Percentiles rank a stretch among this genome's conserved stretches.
phyloP scores from a whole-genome alignment of 2,329 filamentous ascomycete species.

The Cytospora chrysosperma region DNA sequence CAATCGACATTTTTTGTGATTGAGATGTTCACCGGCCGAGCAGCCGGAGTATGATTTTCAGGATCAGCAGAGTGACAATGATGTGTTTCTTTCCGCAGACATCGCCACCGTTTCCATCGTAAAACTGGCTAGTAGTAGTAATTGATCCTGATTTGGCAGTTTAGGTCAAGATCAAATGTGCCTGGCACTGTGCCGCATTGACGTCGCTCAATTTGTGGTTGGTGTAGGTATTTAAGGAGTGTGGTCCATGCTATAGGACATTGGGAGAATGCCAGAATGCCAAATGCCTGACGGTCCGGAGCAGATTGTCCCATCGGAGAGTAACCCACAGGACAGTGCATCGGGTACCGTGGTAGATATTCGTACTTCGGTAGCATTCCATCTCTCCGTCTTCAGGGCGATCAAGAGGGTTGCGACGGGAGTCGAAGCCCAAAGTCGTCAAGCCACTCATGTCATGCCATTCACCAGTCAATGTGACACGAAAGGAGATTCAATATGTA shows the following conservation, averaged over 20 bases:
- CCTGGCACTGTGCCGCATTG: not conserved
- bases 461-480: constrained; percentile 1
- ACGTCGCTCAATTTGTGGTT: not conserved
- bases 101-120: not conserved
- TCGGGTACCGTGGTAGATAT: not conserved
- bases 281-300: too few relatives aligned
- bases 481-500: too few relatives aligned
- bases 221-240: not conserved
- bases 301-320: not conserved
- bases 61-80: constrained; percentile 13
- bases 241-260: not conserved
- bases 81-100: constrained; percentile 2
- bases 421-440: not conserved
- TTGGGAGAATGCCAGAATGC: too few relatives aligned
- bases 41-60: constrained; percentile 9
- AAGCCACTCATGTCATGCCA: constrained; percentile 3
- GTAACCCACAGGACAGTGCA: not conserved
- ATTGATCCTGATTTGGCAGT: not conserved
- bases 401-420: constrained; percentile 1
- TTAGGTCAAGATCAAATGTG: not conserved
- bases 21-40: constrained; percentile 6
- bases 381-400: constrained; percentile 6
- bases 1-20: not conserved
- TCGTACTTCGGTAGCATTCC: not conserved
- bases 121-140: not conserved